phyloP scores from a whole-genome alignment of 805 yeast species.

The Vanderwaltozyma polyspora region DNA sequence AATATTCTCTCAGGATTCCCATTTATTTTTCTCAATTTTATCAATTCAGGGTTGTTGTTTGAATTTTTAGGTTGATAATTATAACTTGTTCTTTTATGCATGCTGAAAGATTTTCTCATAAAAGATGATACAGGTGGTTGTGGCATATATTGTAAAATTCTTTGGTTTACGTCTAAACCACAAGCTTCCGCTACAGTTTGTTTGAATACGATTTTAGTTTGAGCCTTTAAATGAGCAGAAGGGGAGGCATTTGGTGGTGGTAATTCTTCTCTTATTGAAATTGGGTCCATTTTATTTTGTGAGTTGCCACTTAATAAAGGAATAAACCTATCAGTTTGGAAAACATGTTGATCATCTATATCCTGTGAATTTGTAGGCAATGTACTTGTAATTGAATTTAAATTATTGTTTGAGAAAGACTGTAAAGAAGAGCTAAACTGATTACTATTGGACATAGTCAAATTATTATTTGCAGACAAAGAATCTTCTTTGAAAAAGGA shows the following conservation, averaged over 20 bases:
- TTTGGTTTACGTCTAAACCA: slow-evolving; percentile 70
- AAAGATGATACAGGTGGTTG: slow-evolving; percentile 52
- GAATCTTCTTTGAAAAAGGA: slow-evolving; percentile 23
- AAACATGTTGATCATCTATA: slow-evolving; percentile 18
- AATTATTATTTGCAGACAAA: neutral
- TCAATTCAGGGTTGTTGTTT: slow-evolving; percentile 32
- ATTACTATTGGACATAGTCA: neutral
- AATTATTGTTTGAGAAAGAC: neutral
- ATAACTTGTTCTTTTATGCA: slow-evolving; percentile 24
- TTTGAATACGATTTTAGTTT: slow-evolving; percentile 42
- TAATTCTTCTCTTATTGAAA: slow-evolving; percentile 27
- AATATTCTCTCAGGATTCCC: slow-evolving; percentile 85
- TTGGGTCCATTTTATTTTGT: slow-evolving; percentile 19
- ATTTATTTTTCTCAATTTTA: slow-evolving; percentile 67
- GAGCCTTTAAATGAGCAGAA: slow-evolving; percentile 33
- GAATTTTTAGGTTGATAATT: slow-evolving; percentile 24
- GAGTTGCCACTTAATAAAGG: slow-evolving; percentile 45
- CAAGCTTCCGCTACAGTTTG: slow-evolving; percentile 89
- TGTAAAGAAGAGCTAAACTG: neutral
- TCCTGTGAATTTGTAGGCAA: slow-evolving; percentile 5
- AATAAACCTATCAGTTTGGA: slow-evolving; percentile 46
- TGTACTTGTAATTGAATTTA: neutral
- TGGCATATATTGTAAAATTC: slow-evolving; percentile 82
- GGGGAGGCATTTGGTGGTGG: slow-evolving; percentile 41
- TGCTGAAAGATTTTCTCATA: slow-evolving; percentile 18